Evolutionary conservation across 257 asterid species (phyloP).

Genomic region (Solanum virginianum): DNA sequence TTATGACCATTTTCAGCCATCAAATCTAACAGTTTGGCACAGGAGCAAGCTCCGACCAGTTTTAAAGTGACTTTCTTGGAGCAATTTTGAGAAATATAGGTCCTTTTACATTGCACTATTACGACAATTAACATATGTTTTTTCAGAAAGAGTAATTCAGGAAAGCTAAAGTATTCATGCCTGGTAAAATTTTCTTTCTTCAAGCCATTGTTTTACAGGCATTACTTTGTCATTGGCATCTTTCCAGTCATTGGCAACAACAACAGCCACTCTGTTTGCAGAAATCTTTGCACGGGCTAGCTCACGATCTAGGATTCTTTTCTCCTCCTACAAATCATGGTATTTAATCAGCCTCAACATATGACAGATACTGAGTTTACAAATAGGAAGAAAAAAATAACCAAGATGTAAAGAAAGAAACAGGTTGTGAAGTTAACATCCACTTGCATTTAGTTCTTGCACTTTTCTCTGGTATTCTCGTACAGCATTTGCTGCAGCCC

Average conservation of each 20-base stretch:
- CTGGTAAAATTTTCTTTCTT: constrained; percentile 87
- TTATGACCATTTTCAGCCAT: too few relatives aligned
- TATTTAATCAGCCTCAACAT: constrained; percentile 5
- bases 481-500: neutral
- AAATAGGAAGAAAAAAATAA: neutral
- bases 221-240: constrained; percentile 91
- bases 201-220: constrained; percentile 99
- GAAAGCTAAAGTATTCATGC: constrained; percentile 13
- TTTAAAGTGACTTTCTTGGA: too few relatives aligned
- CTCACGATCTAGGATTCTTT: constrained; percentile 76
- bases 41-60: too few relatives aligned
- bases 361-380: neutral
- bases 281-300: constrained; percentile 91
- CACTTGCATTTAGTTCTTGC: neutral
- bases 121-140: neutral
- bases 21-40: too few relatives aligned
- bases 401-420: neutral
- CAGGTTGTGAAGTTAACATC: neutral
- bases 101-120: neutral
- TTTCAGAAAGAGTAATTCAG: neutral
- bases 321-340: constrained; percentile 63
- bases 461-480: neutral
- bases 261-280: constrained; percentile 91
- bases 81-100: neutral
- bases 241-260: constrained; percentile 96